phyloP scores from a whole-genome alignment of 2,329 filamentous ascomycete species.

The Pseudocercospora fijiensis region DNA sequence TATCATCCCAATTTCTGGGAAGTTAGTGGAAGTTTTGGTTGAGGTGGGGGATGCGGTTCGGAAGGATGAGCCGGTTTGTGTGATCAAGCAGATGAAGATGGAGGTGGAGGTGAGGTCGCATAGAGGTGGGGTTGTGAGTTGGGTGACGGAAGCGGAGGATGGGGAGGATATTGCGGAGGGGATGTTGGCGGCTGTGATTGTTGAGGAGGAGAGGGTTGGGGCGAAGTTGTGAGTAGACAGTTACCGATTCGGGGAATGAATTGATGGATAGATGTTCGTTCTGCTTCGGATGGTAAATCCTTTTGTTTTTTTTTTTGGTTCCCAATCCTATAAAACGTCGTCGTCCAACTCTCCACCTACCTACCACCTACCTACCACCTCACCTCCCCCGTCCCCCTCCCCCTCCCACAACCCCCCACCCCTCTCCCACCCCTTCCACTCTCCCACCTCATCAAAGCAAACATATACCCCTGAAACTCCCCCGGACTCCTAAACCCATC shows the following conservation, averaged over 20 bases:
- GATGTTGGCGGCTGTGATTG: conserved; percentile 52
- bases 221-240: conserved; percentile 26
- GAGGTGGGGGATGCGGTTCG: conserved; percentile 52
- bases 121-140: conserved; percentile 50
- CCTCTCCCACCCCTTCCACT: background rate
- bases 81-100: conserved; percentile 69
- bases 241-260: background rate
- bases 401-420: background rate
- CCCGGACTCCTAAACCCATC: background rate
- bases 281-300: too few species aligned
- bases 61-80: conserved; percentile 55
- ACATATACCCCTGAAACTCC: background rate
- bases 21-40: conserved; percentile 59
- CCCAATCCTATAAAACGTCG: too few species aligned
- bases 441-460: background rate
- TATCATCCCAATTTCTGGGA: conserved; percentile 58
- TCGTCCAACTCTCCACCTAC: background rate
- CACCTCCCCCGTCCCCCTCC: background rate
- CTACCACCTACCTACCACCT: background rate
- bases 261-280: too few species aligned
- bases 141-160: conserved; percentile 55
- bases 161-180: conserved; percentile 57
- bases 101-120: conserved; percentile 61
- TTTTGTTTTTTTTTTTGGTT: too few species aligned
- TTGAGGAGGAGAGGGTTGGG: conserved; percentile 41